Evolutionary conservation across 257 asterid species (phyloP), one percentile per base, ranked within the genome.

Genomic region (Prunella vulgaris): DNA sequence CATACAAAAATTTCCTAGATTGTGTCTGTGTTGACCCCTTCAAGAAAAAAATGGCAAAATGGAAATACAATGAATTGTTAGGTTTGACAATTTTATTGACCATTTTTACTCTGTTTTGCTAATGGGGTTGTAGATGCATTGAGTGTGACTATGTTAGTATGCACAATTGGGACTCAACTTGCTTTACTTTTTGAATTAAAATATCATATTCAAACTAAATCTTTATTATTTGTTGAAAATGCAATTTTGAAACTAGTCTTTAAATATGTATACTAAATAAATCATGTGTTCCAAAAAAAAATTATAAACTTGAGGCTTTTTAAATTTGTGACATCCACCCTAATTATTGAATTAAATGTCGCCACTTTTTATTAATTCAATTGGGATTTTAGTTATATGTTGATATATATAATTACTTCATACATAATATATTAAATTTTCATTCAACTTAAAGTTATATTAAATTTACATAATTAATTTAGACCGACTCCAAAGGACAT

Each of bases 101-200:
- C 68, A 57, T 64, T 74, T 66, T 60, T 35, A 53, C 6, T 14
- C 44, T 75, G 60, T 60, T 68, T 28, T 62, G 27, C 15, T 66
- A 70, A 52, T 74, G 71, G 83, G 82, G 74, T 58, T 70, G 64
- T 60, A 74, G 71, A 69, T 38, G 68, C 54, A 74, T 59, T 70
- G 78, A 52, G 73, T 40, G 77, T 68, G 74, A 69, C 76, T 10
- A 64, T 60, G 52, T 58, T 25, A 71, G 25, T 59, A 42, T 40
- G 32, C 54, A 32, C 8, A 33, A 65, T 64, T 70, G 56, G 66
- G 30, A 37, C 61, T 52, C 77, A 59, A 78, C 71, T 74, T 74
- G 75, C 78, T 17, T 10, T 30, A 21, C 48, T 67, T 72, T 77
- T 72, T 40, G 7, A 20, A 60, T 46, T 12, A 9, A n/a, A 28